Percentiles rank a stretch among this genome's conserved stretches.
Conservation (phyloP, 768 basidiomycete genomes). For the Mycena venus region DNA sequence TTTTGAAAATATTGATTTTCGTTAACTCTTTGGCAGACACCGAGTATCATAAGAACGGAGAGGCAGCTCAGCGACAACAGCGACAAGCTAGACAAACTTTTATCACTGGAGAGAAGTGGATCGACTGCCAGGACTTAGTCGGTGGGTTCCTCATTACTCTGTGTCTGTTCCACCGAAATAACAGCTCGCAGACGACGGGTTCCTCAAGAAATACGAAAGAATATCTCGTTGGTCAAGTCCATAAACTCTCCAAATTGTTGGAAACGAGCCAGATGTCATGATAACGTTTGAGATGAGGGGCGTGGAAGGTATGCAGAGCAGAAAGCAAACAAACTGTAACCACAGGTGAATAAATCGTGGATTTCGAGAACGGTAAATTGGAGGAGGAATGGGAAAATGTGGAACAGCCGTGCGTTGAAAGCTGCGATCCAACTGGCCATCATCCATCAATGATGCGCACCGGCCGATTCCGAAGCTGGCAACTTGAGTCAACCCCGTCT, state of each 20-base stretch:
- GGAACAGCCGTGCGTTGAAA: no score
- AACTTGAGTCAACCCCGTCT: no score
- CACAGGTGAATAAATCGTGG: no score
- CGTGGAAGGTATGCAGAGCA: no score
- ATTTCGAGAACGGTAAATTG: no score
- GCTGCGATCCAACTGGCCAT: no score
- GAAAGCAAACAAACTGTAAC: no score
- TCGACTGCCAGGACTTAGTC: neutral
- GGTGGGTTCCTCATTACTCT: neutral
- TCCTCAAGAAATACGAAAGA: neutral
- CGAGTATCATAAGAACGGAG: neutral
- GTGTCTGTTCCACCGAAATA: no score
- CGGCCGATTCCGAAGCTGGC: no score
- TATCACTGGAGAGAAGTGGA: neutral
- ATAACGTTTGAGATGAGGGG: no score
- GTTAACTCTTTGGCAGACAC: neutral
- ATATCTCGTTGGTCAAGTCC: neutral
- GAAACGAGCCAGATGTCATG: neutral
- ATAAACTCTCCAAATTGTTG: neutral
- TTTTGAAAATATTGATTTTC: neutral
- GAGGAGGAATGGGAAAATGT: no score
- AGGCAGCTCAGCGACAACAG: constrained; percentile 8
- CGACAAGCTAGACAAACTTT: constrained; percentile 9
- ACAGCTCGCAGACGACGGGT: neutral
- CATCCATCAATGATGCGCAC: no score